Evolutionary conservation across 331 rosid genomes (phyloP).

Genomic region (Rhamnella rubrinervis): DNA sequence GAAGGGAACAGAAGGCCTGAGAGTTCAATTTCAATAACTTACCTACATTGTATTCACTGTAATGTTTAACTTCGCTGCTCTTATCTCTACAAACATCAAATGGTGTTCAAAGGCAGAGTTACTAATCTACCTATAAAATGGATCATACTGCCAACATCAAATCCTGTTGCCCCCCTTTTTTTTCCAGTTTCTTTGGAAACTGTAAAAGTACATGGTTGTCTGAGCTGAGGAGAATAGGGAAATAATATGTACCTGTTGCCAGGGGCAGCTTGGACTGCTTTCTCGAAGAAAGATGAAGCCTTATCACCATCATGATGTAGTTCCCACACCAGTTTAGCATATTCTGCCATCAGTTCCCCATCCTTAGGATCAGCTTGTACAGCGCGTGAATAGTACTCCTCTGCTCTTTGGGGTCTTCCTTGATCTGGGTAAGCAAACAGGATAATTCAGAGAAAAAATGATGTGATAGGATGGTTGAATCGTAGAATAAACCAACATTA

Average conservation of each 20-base stretch:
- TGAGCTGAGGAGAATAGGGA: neutral
- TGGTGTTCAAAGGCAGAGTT: neutral
- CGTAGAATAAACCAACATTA: neutral
- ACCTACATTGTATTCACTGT: neutral
- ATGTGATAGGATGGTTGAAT: too few relatives aligned
- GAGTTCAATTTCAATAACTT: neutral
- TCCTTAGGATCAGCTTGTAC: slow-evolving; percentile 56
- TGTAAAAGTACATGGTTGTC: neutral
- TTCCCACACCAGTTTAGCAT: slow-evolving; percentile 79
- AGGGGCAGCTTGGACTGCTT: slow-evolving; percentile 60
- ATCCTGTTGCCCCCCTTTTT: neutral
- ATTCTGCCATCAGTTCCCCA: slow-evolving; percentile 63
- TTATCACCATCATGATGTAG: slow-evolving; percentile 55
- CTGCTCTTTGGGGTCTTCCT: slow-evolving; percentile 64
- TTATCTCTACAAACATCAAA: neutral
- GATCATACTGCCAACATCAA: neutral
- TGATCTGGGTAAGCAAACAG: slow-evolving; percentile 51
- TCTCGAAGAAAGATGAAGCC: slow-evolving; percentile 53
- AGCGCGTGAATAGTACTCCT: slow-evolving; percentile 58
- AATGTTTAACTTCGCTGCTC: neutral
- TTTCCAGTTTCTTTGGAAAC: neutral
- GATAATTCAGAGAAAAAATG: neutral
- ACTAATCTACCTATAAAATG: neutral
- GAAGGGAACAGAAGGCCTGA: slow-evolving; percentile 10
- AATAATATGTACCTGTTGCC: slow-evolving; percentile 51